Evolutionary conservation across 129 eudicot genomes (phyloP), one percentile per base, ranked within the genome.

Genomic region (Tagetes patula): DNA sequence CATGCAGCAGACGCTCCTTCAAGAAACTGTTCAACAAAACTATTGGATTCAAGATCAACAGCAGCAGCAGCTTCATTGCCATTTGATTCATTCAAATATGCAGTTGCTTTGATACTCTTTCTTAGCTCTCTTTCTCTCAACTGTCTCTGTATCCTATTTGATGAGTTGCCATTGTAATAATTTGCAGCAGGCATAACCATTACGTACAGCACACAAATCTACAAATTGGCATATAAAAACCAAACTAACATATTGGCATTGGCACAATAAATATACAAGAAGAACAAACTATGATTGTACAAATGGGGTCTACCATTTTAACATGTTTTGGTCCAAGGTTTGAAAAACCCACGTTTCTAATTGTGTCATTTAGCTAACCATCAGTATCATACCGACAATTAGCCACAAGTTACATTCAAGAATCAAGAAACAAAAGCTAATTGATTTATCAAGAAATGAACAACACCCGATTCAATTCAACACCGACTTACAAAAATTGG

Each of bases 121-220:
- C 87, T 84, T 53, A 83, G 70, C 86, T 83, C 86, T 54, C 94
- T 80, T 36, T 78, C 83, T 74, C 91, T 87, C 86, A 92, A 77
- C 42, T 85, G 87, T 78, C 98, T 87, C 54, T 68, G 86, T 36
- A 67, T 68, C 65, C 98, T 82, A 67, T 73, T 85, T 13, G 81
- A 63, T 48, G 88, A 82, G 70, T 78, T 53, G 67, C 80, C 84
- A 75, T 80, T 84, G 73, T 73, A 85, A 83, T 74, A 83, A 80
- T 79, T 89, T 79, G 85, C 94, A 72, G 98, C 94, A 72, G 98
- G 96, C 95, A 92, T 92, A 68, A 31, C 80, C 70, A 69, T 76
- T 50, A 70, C 27, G 27, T 20, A 20, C 27, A 20, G 27, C 27
- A 20, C 62, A 32, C 13, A 13, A 12, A 60, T 80, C 75, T 73